Conservation (phyloP, 257 asterid species). For the Vinca minor region DNA sequence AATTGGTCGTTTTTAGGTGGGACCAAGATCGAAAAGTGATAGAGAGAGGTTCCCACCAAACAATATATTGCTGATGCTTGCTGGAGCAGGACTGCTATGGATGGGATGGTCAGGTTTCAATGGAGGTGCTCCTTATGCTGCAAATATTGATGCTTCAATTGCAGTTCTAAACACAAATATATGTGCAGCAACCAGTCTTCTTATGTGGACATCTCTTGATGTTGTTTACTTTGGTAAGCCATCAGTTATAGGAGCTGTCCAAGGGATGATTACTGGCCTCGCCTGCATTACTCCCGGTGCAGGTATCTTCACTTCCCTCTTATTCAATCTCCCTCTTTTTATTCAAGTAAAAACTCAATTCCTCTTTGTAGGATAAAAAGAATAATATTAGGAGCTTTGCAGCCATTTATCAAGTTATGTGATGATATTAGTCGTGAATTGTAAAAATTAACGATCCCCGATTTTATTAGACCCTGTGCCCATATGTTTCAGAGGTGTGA, state of each 20-base stretch:
- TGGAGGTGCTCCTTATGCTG: conserved; percentile 89
- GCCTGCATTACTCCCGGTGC: conserved; percentile 95
- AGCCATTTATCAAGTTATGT: no score
- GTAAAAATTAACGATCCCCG: no score
- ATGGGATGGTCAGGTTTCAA: conserved; percentile 99
- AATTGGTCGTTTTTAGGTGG: conserved; percentile 38
- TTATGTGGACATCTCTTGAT: conserved; percentile 82
- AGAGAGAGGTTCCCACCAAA: conserved; percentile 86
- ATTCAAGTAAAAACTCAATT: no score
- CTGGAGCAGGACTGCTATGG: conserved; percentile 89
- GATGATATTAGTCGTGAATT: no score
- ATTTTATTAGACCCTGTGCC: no score
- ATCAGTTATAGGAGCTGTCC: conserved; percentile 82
- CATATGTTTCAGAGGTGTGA: background rate
- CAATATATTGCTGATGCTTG: conserved; percentile 69
- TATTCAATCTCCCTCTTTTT: no score
- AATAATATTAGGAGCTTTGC: no score
- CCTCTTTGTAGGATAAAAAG: no score
- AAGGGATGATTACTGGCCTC: conserved; percentile 90
- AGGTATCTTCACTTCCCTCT: no score
- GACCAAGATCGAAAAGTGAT: conserved; percentile 73
- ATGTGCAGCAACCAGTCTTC: conserved; percentile 83
- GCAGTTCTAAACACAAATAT: conserved; percentile 73
- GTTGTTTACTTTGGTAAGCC: conserved; percentile 80
- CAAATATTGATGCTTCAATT: conserved; percentile 56